A percentile compares a stretch with the other conserved stretches of the same genome.
These are phyloP conservation scores for Curvularia verruculosa DNA, from an alignment of 2,329 filamentous ascomycete species.

Conservation along the genomic window DNA sequence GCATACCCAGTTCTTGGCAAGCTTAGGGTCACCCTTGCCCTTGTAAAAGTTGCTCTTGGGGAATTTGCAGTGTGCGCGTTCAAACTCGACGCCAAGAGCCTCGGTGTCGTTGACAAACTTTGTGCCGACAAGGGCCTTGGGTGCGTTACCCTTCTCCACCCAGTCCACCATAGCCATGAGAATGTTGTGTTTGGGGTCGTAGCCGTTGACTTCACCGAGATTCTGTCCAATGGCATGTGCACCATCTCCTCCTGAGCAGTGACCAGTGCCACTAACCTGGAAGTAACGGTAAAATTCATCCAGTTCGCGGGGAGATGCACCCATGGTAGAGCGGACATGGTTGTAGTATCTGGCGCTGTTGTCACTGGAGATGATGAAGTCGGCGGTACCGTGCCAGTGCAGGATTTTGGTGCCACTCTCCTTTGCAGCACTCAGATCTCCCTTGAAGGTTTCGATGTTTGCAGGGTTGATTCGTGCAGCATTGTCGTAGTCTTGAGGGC, in stretches of 20 bases:
- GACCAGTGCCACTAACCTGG: conserved; percentile 59
- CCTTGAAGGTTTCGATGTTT: conserved; percentile 51
- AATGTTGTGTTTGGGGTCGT: conserved; percentile 53
- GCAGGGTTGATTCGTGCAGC: conserved; percentile 46
- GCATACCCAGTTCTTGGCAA: conserved; percentile 44
- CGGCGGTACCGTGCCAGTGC: conserved; percentile 54
- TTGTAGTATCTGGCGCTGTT: conserved; percentile 58
- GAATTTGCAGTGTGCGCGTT: conserved; percentile 48
- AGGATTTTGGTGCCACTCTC: conserved; percentile 55
- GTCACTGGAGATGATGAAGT: conserved; percentile 53
- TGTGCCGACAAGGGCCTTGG: conserved; percentile 48
- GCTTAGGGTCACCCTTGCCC: conserved; percentile 38
- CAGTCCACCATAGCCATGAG: conserved; percentile 56
- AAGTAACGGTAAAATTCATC: conserved; percentile 60
- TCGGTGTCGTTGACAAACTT: conserved; percentile 40
- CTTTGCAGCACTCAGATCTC: conserved; percentile 47
- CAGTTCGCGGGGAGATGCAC: conserved; percentile 37
- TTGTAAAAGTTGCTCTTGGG: conserved; percentile 45
- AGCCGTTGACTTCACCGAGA: conserved; percentile 23
- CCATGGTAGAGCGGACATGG: conserved; percentile 55
- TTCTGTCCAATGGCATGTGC: conserved; percentile 48
- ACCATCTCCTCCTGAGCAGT: conserved; percentile 58
- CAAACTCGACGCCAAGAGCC: conserved; percentile 38
- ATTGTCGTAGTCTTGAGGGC: conserved; percentile 51
- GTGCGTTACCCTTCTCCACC: conserved; percentile 53